Evolutionary conservation across 768 basidiomycete species (phyloP), one percentile per base, ranked within the genome.

Genomic region (Lentinula lateritia): DNA sequence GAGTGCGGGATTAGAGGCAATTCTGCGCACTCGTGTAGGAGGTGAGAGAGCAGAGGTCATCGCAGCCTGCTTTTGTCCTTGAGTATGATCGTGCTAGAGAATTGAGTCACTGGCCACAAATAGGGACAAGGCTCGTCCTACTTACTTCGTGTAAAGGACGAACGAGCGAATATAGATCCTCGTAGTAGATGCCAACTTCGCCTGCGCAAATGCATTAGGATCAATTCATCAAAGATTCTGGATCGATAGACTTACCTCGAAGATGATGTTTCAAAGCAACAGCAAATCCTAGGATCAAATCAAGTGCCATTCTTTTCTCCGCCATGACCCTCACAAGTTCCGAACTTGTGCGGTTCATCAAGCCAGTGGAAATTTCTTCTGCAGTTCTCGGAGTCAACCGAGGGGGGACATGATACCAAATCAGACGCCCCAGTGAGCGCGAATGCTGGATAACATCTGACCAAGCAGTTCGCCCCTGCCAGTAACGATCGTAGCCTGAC

Each of bases 321-420:
- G 68, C 68, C 74, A 79, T 76, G 8, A 74, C 68, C 20, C 68
- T 65, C 8, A 67, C 63, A 8, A 67, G 57, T 42, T 63, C 63
- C 39, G 62, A 39, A 74, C 75, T 45, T 70, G 64, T 42, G 62
- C 65, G 50, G 35, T 36, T 23, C 52, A 64, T 12, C 45, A 12
- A 20, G 60, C 57, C 60, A 18, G 42, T 60, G 16, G 50, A 39
- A 6, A 36, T 61, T 56, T 69, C 66, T 58, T 70, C 65, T 1
- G 52, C 34, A 16, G 67, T 54, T 53, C 66, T 65, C 9, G 68
- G 66, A 4, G 61, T 58, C 7, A 76, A 50, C 3, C 71, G 66
- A n/a, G 74, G 70, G 3, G 76, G 78, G 15, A 74, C 68, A 62
- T 77, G 77, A 43, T 73, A 74, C 78, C 78, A 79, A 28, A 75